Evolutionary conservation across 345 rosid species (phyloP).

Genomic region (Lepidium didymum): DNA sequence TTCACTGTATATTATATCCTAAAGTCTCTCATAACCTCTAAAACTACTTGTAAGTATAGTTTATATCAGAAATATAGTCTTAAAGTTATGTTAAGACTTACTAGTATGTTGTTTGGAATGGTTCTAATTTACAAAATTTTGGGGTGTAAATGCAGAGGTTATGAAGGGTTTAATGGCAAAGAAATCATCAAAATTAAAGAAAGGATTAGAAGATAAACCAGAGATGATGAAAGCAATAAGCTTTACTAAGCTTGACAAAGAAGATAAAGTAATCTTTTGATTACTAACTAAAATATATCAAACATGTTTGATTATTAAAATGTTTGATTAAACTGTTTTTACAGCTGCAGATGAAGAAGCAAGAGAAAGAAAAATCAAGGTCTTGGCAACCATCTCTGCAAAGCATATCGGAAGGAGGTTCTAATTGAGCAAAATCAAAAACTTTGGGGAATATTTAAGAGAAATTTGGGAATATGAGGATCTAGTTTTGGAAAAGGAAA

Average conservation of each 20-base stretch:
- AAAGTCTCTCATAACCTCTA: too few species aligned
- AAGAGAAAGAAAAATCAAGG: slow-evolving; percentile 54
- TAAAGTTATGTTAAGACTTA: too few species aligned
- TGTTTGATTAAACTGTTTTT: too few species aligned
- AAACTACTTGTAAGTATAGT: too few species aligned
- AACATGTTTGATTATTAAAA: neutral
- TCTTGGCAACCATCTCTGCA: slow-evolving; percentile 90
- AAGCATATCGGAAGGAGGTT: slow-evolving; percentile 81
- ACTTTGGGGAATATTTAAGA: neutral
- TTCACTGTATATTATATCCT: neutral
- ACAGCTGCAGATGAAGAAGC: slow-evolving; percentile 35
- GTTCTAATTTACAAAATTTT: slow-evolving; percentile 8
- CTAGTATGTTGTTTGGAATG: neutral
- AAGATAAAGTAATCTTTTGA: slow-evolving; percentile 33
- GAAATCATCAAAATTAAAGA: slow-evolving; percentile 56
- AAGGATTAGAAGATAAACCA: slow-evolving; percentile 22
- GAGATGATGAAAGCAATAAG: slow-evolving; percentile 25
- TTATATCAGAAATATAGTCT: too few species aligned
- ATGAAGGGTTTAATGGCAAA: slow-evolving; percentile 69
- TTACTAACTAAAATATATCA: neutral
- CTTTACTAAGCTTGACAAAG: slow-evolving; percentile 34
- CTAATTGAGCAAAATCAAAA: slow-evolving; percentile 28
- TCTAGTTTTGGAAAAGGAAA: neutral
- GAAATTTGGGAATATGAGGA: slow-evolving; percentile 1
- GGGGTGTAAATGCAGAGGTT: slow-evolving; percentile 48